Evolutionary conservation across 352 stramenopile genomes (phyloP).

Genomic region (Globisporangium radiosum): DNA sequence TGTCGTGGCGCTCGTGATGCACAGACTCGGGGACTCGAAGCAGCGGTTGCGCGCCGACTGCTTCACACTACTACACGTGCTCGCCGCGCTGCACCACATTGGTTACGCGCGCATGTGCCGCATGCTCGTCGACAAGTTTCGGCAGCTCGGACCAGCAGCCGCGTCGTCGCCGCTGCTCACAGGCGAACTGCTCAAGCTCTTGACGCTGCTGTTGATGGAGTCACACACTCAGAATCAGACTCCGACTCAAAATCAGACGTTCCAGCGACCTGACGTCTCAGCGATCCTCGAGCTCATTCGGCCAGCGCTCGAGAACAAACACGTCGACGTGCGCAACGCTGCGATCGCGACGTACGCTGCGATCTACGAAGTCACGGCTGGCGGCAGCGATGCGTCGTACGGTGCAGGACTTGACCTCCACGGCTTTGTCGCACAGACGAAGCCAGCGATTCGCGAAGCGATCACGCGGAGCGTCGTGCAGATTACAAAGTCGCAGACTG

Average conservation of each 20-base stretch:
- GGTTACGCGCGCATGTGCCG: slow-evolving; percentile 53
- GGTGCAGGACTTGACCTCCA: slow-evolving; percentile 42
- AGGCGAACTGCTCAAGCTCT: slow-evolving; percentile 58
- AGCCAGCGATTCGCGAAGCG: slow-evolving; percentile 61
- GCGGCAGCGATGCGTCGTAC: slow-evolving; percentile 22
- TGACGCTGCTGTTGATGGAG: slow-evolving; percentile 52
- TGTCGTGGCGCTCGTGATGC: slow-evolving; percentile 52
- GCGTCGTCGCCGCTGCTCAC: slow-evolving; percentile 44
- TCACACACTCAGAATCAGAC: slow-evolving; percentile 5
- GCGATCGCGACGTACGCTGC: slow-evolving; percentile 58
- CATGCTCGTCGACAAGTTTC: slow-evolving; percentile 58
- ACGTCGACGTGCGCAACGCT: slow-evolving; percentile 71
- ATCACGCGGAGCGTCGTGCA: slow-evolving; percentile 74
- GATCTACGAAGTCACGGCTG: slow-evolving; percentile 70
- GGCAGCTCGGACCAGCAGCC: slow-evolving; percentile 25
- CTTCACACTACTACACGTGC: slow-evolving; percentile 59
- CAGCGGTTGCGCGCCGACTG: slow-evolving; percentile 65
- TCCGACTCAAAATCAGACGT: not conserved
- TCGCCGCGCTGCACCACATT: slow-evolving; percentile 50
- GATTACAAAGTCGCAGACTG: slow-evolving; percentile 26
- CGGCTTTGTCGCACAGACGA: slow-evolving; percentile 52
- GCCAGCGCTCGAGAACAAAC: slow-evolving; percentile 70
- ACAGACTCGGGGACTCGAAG: slow-evolving; percentile 76
- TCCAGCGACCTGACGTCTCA: slow-evolving; percentile 19
- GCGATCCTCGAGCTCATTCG: slow-evolving; percentile 43